phyloP scores from a whole-genome alignment of 768 basidiomycete species.

The Collybiopsis confluens region DNA sequence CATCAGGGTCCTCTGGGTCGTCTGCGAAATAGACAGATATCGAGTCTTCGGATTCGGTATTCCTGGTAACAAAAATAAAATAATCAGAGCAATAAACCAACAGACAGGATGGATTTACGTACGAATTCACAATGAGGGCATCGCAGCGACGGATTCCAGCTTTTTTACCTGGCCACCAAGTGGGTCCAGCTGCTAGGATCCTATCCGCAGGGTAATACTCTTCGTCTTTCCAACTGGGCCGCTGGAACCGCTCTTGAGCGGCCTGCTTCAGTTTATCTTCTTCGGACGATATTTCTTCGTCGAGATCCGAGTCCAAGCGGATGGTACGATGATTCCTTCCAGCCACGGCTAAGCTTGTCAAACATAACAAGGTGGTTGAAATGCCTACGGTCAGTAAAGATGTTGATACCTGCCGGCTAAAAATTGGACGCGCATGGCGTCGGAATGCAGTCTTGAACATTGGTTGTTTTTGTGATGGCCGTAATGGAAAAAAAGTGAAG shows the following conservation, averaged over 20 bases:
- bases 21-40: conserved; percentile 2
- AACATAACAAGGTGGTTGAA: conserved; percentile 4
- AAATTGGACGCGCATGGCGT: background rate
- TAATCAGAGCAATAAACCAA: background rate
- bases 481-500: too few relatives aligned
- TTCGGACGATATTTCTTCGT: background rate
- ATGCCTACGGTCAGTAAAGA: conserved; percentile 5
- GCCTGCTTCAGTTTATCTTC: background rate
- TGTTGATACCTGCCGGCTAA: background rate
- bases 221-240: background rate
- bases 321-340: conserved; percentile 2
- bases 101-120: background rate
- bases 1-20: background rate
- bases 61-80: background rate
- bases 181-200: background rate
- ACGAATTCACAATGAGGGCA: conserved; percentile 5
- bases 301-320: background rate
- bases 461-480: background rate
- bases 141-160: conserved; percentile 1
- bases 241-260: background rate
- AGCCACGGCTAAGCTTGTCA: conserved; percentile 7
- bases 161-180: background rate
- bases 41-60: conserved; percentile 3
- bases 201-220: conserved; percentile 1
- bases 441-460: background rate